These are phyloP conservation scores for Boletus tomentosulus DNA, from an alignment of 768 basidiomycete species.

Conservation along the genomic window DNA sequence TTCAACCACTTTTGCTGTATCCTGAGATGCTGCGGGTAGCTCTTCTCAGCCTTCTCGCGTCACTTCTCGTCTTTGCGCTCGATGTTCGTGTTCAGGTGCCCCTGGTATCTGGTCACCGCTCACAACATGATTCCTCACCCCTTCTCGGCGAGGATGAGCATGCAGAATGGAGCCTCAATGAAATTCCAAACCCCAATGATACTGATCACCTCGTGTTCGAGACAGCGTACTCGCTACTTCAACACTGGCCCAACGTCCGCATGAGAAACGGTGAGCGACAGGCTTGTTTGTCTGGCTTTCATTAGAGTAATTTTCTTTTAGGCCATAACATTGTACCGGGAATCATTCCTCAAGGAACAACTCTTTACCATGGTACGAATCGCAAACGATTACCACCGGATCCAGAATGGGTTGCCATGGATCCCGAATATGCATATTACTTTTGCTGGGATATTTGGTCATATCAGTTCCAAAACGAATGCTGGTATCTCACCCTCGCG, in stretches of 20 bases:
- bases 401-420: slow-evolving; percentile 30
- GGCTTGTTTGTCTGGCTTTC: not conserved
- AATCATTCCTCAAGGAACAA: slow-evolving; percentile 2
- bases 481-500: slow-evolving; percentile 6
- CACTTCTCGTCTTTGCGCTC: not conserved
- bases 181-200: slow-evolving; percentile 16
- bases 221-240: slow-evolving; percentile 31
- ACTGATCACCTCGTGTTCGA: slow-evolving; percentile 36
- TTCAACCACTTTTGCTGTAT: not conserved
- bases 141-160: not conserved
- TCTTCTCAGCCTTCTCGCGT: not conserved
- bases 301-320: not conserved
- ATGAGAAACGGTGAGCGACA: slow-evolving; percentile 29
- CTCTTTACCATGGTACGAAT: slow-evolving; percentile 1
- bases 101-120: not conserved
- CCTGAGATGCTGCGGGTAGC: not conserved
- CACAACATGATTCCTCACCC: not conserved
- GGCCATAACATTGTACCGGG: slow-evolving; percentile 6
- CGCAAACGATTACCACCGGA: slow-evolving; percentile 15
- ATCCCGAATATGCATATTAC: slow-evolving; percentile 32
- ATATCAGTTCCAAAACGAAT: slow-evolving; percentile 12
- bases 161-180: slow-evolving; percentile 19
- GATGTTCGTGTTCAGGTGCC: not conserved
- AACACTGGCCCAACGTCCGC: slow-evolving; percentile 37
- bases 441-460: slow-evolving; percentile 20